Evolutionary conservation across 1,284 basidiomycete genomes (phyloP).

Genomic region (Microbotryum scabiosae): DNA sequence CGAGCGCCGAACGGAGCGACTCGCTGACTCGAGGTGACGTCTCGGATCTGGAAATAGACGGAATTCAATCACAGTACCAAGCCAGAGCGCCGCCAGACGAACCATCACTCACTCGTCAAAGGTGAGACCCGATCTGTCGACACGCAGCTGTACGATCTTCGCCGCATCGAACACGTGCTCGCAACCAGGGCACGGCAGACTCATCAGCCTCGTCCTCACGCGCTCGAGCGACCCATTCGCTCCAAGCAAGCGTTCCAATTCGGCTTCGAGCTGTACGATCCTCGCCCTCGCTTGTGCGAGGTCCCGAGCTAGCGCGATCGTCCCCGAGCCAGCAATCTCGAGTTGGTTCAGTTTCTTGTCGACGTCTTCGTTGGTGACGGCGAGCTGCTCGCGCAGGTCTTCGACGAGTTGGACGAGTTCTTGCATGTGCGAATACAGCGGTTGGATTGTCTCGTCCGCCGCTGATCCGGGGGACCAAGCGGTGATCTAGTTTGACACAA

Average conservation of each 20-base stretch:
- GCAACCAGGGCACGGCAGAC: constrained; percentile 41
- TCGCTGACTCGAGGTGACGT: constrained; percentile 2
- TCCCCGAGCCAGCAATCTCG: constrained; percentile 63
- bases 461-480: constrained; percentile 19
- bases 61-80: too few relatives aligned
- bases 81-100: too few relatives aligned
- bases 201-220: constrained; percentile 19
- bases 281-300: constrained; percentile 58
- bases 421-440: constrained; percentile 42
- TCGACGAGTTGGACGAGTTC: constrained; percentile 37
- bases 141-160: constrained; percentile 21
- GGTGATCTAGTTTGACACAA: constrained; percentile 45
- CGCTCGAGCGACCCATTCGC: constrained; percentile 23
- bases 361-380: constrained; percentile 66
- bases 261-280: constrained; percentile 55
- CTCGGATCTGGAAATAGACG: too few relatives aligned
- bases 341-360: constrained; percentile 75
- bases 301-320: constrained; percentile 45
- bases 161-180: constrained; percentile 32
- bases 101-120: constrained; percentile 12
- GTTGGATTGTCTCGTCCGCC: constrained; percentile 33
- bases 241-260: constrained; percentile 44
- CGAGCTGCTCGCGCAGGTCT: constrained; percentile 54
- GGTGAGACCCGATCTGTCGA: constrained; percentile 14
- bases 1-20: constrained; percentile 18